phyloP scores from a whole-genome alignment of 257 asterid species.

The Nicotiana attenuata region DNA sequence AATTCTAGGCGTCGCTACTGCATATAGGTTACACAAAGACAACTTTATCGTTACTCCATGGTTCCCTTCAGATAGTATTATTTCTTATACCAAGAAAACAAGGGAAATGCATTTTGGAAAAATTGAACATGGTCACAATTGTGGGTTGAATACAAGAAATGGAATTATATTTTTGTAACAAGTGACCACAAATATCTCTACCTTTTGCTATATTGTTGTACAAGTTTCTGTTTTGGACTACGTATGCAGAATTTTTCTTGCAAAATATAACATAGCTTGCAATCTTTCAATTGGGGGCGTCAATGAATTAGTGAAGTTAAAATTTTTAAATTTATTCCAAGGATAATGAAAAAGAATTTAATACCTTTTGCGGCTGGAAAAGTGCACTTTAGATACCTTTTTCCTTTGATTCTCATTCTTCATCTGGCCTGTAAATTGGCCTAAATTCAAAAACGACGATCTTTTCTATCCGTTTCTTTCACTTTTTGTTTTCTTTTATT shows the following conservation, averaged over 20 bases:
- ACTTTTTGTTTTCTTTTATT: too few species aligned
- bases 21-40: too few species aligned
- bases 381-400: not conserved
- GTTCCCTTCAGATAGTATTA: not conserved
- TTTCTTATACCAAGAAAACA: not conserved
- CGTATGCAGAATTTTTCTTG: not conserved
- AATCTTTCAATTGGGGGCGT: not conserved
- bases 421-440: not conserved
- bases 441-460: not conserved
- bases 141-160: not conserved
- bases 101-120: not conserved
- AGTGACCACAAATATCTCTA: slow-evolving; percentile 13
- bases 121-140: slow-evolving; percentile 7
- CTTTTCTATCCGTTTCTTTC: not conserved
- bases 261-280: not conserved
- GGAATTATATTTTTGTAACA: not conserved
- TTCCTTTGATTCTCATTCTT: not conserved
- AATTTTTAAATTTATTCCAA: not conserved
- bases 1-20: too few species aligned
- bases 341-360: not conserved
- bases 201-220: not conserved
- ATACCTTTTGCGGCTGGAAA: slow-evolving; percentile 3
- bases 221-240: not conserved
- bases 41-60: too few species aligned
- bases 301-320: not conserved